Base-by-base conservation (phyloP, 2,329 filamentous ascomycete species). In the Fusarium lyarnte region DNA sequence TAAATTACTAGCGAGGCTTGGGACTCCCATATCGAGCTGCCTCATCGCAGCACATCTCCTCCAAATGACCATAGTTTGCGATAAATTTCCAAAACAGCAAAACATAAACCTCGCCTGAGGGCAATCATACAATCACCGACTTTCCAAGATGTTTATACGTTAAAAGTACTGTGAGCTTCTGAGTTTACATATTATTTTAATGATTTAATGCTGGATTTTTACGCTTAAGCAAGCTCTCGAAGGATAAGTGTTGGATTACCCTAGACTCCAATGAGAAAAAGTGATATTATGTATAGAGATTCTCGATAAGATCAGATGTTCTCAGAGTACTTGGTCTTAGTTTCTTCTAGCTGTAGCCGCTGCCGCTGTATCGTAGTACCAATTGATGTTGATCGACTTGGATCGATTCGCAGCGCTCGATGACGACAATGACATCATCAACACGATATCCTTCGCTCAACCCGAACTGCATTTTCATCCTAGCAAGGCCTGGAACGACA, bases 341-440 rank as follows among this genome's bases (percentile, higher is more conserved):
- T 19, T 36, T 10, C 11, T 49, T 19, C 10, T 14, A 3, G 10
- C 11, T 14, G 16, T 10, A 46, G 12, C 3, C 4, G 17, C 8
- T 29, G 7, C 21, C 16, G 2, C 3, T 7, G 5, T 36, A 19
- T 10, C 11, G 10, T 23, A n/a, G n/a, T 17, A 8, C 17, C 5
- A 31, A 35, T 17, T 5, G 17, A 29, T 11, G 27, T n/a, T 17
- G 31, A 49, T 62, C 17, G 36, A 23, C 13, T 8, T 33, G 6
- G 16, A 9, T 31, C 19, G 1, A 8, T 33, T 17, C 13, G 13
- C 12, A 29, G 23, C 10, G 23, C 52, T 69, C 63, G 53, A 72
- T 72, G 69, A 72, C 69, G 69, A 72, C 69, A 65, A 57, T 72
- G 69, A 72, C 69, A 69, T 72, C 69, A 72, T 49, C 7, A 47